A percentile compares a stretch with the other conserved stretches of the same genome.
Conservation (phyloP, 352 stramenopile species). For the Phytophthora pluvialis region DNA sequence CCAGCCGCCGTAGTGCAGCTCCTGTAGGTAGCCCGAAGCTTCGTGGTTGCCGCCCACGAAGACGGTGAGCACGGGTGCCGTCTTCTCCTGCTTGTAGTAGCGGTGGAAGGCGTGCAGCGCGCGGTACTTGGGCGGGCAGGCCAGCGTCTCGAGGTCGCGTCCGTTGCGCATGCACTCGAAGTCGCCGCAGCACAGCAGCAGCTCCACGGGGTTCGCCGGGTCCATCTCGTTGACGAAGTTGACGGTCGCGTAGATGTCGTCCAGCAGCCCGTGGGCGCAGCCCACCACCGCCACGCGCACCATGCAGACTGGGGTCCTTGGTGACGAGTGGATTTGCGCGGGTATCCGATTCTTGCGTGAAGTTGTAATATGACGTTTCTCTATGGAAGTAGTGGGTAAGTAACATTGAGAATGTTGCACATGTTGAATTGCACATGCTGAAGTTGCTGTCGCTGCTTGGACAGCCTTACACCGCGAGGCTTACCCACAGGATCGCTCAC, state of each 20-base stretch:
- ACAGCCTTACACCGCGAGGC: not conserved
- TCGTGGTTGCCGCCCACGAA: slow-evolving; percentile 99
- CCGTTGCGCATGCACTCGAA: slow-evolving; percentile 98
- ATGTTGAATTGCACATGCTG: slow-evolving; percentile 10
- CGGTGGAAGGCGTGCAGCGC: slow-evolving; percentile 92
- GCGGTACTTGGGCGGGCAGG: slow-evolving; percentile 97
- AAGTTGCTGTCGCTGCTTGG: slow-evolving; percentile 1
- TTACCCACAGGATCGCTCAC: not conserved
- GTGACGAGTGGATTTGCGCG: slow-evolving; percentile 11
- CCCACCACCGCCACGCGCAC: slow-evolving; percentile 95
- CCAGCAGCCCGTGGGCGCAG: slow-evolving; percentile 98
- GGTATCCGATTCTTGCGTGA: slow-evolving; percentile 2
- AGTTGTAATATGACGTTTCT: slow-evolving; percentile 4
- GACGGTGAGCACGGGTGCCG: slow-evolving; percentile 95
- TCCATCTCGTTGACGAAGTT: slow-evolving; percentile 91
- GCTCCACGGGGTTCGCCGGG: slow-evolving; percentile 82
- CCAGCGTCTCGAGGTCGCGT: slow-evolving; percentile 94
- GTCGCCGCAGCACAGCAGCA: slow-evolving; percentile 98
- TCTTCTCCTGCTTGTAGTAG: slow-evolving; percentile 95
- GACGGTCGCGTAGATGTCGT: slow-evolving; percentile 97
- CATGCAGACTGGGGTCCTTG: slow-evolving; percentile 24
- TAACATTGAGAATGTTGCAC: not conserved
- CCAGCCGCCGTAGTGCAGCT: slow-evolving; percentile 98
- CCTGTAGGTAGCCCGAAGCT: slow-evolving; percentile 96
- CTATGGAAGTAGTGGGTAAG: slow-evolving; percentile 4